Base-by-base conservation (phyloP, 495 filamentous ascomycete species). In the Aspergillus hancockii region DNA sequence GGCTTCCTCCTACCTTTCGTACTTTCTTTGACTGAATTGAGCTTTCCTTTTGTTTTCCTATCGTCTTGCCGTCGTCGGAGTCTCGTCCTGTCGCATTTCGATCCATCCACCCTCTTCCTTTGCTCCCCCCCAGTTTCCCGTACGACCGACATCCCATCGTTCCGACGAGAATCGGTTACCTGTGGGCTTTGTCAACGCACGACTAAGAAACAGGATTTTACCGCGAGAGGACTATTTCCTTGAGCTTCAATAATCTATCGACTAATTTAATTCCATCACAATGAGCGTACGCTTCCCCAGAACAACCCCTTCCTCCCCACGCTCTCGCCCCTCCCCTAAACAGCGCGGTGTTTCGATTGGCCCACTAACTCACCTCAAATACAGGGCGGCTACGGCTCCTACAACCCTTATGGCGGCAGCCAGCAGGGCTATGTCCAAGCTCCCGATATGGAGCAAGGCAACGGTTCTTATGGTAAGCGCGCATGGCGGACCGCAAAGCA, bases 351-450 rank as follows among this genome's bases (percentile, higher is more conserved):
- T 19, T 53, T 22, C 7, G 10, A 53, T 25, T 23, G 23, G 43
- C 51, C n/a, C 46, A 57, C 59, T 62, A 38, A 62, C 36, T 22
- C 10, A 3, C 18, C n/a, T 36, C n/a, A n/a, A 14, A 14, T 31
- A 25, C 31, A 63, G 61, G 76, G 76, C 60, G 81, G 79, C 70
- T 85, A 87, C 72, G 85, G 85, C 74, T 77, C 84, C 60, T 79
- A 79, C 64, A 86, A 88, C 69, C 84, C 86, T 5, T 90, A 88
- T 63, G 73, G 68, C 62, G 78, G 57, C 25, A 28, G 25, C 60
- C 58, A 72, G 60, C 62, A 72, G 46, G 66, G 71, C 64, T 81
- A 83, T 57, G 75, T 74, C 23, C 80, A 78, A 57, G 73, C 76
- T 46, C 73, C 74, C 67, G 63, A 71, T 67, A 69, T 68, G 31